Conservation (phyloP, 73 alveolate genomes). For the Tetrahymena malaccensis region DNA sequence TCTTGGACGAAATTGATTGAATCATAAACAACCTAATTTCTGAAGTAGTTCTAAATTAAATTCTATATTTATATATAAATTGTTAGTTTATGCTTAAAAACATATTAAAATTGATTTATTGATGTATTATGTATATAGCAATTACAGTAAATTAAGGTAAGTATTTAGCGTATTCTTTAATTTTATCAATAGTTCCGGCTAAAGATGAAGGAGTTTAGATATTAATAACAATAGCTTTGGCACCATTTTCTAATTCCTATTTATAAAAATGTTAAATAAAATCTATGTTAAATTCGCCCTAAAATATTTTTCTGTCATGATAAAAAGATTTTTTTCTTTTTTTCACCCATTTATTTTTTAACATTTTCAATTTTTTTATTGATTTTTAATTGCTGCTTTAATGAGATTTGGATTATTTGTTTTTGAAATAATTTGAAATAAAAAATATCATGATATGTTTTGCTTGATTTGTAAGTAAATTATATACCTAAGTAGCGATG, state of each 20-base stretch:
- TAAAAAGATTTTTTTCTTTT: no score
- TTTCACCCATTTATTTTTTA: neutral
- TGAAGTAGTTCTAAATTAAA: neutral
- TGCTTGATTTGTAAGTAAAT: neutral
- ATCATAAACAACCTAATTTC: neutral
- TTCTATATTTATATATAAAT: neutral
- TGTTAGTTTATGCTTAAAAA: neutral
- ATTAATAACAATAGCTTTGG: neutral
- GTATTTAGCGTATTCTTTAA: neutral
- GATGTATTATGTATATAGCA: no score
- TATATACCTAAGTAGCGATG: neutral
- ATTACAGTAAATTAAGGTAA: neutral
- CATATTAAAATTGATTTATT: no score
- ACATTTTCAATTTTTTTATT: no score
- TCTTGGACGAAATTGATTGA: neutral
- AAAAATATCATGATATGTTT: no score
- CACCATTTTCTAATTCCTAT: neutral
- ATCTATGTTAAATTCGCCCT: neutral
- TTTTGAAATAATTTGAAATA: no score
- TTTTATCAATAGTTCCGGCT: neutral
- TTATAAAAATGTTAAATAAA: neutral
- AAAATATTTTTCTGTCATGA: no score
- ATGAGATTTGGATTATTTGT: no score
- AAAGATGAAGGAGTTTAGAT: neutral
- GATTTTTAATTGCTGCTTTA: no score